A percentile compares a stretch with the other conserved stretches of the same genome.
phyloP scores from a whole-genome alignment of 2,329 filamentous ascomycete species.

The Curvularia sp. region DNA sequence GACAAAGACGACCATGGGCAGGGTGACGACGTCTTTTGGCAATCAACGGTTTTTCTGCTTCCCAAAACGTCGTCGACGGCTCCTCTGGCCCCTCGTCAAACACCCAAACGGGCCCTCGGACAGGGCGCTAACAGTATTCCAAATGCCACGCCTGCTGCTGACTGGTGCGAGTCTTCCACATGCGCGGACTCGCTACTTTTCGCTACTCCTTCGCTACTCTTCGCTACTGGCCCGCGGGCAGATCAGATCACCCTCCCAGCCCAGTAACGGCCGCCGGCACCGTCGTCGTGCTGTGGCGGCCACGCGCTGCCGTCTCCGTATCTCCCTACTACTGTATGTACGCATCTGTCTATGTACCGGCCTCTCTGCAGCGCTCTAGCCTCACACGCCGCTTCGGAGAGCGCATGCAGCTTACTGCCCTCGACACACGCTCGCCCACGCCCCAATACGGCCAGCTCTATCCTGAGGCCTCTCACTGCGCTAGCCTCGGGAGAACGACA shows the following conservation, averaged over 20 bases:
- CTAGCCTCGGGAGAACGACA: constrained; percentile 34
- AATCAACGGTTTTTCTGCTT: constrained; percentile 17
- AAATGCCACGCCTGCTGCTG: constrained; percentile 27
- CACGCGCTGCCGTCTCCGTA: neutral
- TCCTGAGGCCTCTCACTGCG: constrained; percentile 19
- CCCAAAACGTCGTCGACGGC: constrained; percentile 27
- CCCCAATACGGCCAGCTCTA: constrained; percentile 18
- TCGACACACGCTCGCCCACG: constrained; percentile 6
- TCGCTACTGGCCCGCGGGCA: constrained; percentile 28
- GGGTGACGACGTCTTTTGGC: constrained; percentile 10
- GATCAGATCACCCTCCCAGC: constrained; percentile 22
- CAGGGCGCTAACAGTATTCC: constrained; percentile 26
- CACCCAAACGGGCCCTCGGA: constrained; percentile 20
- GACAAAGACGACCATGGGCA: constrained; percentile 7
- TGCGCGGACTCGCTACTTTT: constrained; percentile 25
- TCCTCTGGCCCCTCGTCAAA: constrained; percentile 2
- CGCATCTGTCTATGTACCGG: too few species aligned
- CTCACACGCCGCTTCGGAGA: neutral
- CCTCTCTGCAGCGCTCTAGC: neutral
- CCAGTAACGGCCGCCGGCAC: constrained; percentile 27
- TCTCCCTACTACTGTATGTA: too few species aligned
- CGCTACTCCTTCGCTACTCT: constrained; percentile 22
- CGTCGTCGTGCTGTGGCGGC: neutral
- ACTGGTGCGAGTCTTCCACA: constrained; percentile 24
- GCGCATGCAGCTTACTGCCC: constrained; percentile 12